Conservation (phyloP, 371 early-diverging fungal species). For the Rhizopus microsporus region DNA sequence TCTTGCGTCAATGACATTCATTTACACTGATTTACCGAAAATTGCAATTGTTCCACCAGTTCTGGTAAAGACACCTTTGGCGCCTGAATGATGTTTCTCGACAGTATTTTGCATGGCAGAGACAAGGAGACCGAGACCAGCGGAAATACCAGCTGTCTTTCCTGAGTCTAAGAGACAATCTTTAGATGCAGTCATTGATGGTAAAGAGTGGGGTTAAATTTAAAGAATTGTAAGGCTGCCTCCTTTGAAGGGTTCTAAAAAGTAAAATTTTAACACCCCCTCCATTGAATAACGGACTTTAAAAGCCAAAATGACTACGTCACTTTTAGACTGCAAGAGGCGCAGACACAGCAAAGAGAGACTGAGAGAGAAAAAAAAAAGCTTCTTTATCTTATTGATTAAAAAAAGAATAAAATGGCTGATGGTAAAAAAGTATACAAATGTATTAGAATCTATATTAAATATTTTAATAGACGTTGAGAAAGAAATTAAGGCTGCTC, state of each 20-base stretch:
- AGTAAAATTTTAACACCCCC: background rate
- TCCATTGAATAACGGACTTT: background rate
- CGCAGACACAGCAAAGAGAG: background rate
- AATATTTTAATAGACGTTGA: conserved; percentile 51
- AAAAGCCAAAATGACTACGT: background rate
- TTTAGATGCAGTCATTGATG: conserved; percentile 47
- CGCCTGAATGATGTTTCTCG: conserved; percentile 65
- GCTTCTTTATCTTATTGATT: background rate
- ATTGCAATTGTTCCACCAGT: conserved; percentile 71
- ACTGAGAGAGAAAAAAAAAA: background rate
- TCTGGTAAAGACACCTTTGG: conserved; percentile 66
- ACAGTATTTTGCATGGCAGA: conserved; percentile 76
- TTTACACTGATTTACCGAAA: conserved; percentile 58
- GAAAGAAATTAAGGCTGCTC: conserved; percentile 62
- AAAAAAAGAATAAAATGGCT: conserved; percentile 2
- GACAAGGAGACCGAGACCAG: conserved; percentile 68
- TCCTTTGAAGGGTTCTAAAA: background rate
- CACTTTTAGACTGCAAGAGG: background rate
- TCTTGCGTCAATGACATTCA: background rate
- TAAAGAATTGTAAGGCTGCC: conserved; percentile 2
- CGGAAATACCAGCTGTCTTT: conserved; percentile 59
- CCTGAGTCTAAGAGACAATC: conserved; percentile 58
- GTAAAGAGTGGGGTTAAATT: conserved; percentile 1
- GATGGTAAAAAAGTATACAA: background rate
- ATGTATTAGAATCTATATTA: background rate